These are phyloP conservation scores for Lonicera japonica DNA, from an alignment of 129 eudicot genomes.

Conservation along the genomic window DNA sequence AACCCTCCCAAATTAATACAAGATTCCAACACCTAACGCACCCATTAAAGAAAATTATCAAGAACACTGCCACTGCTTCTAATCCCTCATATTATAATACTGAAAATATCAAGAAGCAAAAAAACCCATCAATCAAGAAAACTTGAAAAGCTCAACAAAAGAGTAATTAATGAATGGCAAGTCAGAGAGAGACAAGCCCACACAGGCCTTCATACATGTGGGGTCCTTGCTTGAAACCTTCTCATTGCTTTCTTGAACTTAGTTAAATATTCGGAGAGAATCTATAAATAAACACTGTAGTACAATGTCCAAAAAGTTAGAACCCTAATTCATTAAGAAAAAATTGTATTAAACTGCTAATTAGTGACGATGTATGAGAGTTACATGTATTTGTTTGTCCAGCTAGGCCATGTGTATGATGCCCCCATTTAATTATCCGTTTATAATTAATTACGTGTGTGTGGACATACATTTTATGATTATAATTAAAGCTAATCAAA, in stretches of 20 bases:
- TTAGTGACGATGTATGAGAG: constrained; percentile 26
- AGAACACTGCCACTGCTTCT: neutral
- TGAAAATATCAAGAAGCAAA: no score
- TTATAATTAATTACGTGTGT: neutral
- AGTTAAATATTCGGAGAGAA: constrained; percentile 10
- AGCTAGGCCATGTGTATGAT: constrained; percentile 68
- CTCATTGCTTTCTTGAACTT: constrained; percentile 33
- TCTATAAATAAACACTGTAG: constrained; percentile 11
- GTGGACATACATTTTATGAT: no score
- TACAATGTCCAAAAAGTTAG: constrained; percentile 11
- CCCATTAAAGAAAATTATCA: constrained; percentile 20
- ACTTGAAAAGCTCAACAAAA: constrained; percentile 26
- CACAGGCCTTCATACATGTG: constrained; percentile 23
- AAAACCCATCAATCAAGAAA: constrained; percentile 6
- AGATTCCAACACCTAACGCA: constrained; percentile 9
- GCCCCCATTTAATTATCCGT: neutral
- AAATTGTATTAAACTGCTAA: constrained; percentile 5
- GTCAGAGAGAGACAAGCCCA: constrained; percentile 29
- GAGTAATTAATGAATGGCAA: constrained; percentile 34
- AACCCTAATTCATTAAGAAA: neutral
- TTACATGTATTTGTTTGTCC: constrained; percentile 43
- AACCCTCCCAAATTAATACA: constrained; percentile 42
- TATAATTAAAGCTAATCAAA: no score
- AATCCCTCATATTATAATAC: neutral
- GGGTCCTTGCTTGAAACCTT: constrained; percentile 44